Conservation (phyloP, 2,329 filamentous ascomycete genomes). For the Colletotrichum chlorophyti region DNA sequence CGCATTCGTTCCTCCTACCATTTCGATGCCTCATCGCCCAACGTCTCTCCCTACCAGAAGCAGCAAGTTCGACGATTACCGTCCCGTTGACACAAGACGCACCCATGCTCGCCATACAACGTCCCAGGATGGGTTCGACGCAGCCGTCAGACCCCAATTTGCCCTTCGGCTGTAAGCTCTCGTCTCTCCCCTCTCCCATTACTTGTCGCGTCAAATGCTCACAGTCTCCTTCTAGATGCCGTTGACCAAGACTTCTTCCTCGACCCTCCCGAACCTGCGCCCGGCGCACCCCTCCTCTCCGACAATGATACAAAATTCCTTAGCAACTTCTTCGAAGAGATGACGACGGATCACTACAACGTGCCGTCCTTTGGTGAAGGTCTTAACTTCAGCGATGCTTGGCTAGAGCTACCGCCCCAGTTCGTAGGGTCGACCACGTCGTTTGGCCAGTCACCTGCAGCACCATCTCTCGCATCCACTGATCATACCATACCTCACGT, state of each 20-base stretch:
- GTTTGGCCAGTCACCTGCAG: slow-evolving; percentile 58
- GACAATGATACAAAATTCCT: slow-evolving; percentile 67
- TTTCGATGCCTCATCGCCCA: background rate
- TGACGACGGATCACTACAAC: slow-evolving; percentile 58
- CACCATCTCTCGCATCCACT: slow-evolving; percentile 35
- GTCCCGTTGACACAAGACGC: slow-evolving; percentile 40
- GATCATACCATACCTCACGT: slow-evolving; percentile 35
- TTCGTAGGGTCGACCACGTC: slow-evolving; percentile 72
- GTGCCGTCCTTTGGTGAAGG: slow-evolving; percentile 58
- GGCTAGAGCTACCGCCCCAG: slow-evolving; percentile 66
- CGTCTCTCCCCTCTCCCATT: slow-evolving; percentile 15
- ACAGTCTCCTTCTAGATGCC: slow-evolving; percentile 45
- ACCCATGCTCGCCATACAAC: slow-evolving; percentile 64
- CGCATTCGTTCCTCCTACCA: slow-evolving; percentile 13
- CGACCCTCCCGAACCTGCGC: slow-evolving; percentile 67
- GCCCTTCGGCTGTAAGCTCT: slow-evolving; percentile 72
- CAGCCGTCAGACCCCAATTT: slow-evolving; percentile 61
- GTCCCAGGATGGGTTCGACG: slow-evolving; percentile 66
- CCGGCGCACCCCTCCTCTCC: slow-evolving; percentile 69
- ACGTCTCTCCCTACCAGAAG: slow-evolving; percentile 10
- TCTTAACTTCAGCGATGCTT: slow-evolving; percentile 56
- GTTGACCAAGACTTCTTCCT: slow-evolving; percentile 55
- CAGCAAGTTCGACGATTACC: slow-evolving; percentile 13
- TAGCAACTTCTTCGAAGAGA: slow-evolving; percentile 62
- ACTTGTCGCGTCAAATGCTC: slow-evolving; percentile 8